These are phyloP conservation scores for Nicotiana tabacum DNA, from an alignment of 257 asterid genomes.

Conservation along the genomic window DNA sequence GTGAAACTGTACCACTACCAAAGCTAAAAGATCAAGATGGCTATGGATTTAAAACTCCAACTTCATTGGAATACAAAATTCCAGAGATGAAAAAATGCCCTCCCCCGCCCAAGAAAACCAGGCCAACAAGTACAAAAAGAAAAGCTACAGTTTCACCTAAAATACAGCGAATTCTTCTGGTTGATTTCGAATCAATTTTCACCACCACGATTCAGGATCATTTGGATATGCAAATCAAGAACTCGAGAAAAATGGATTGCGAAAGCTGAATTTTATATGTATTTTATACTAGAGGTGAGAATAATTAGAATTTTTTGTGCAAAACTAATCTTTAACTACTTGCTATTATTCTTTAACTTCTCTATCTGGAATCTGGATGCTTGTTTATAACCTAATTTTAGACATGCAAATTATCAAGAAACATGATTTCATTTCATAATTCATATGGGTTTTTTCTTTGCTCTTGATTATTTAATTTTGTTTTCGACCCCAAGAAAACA, in stretches of 20 bases:
- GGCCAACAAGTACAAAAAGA: neutral
- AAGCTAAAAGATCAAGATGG: neutral
- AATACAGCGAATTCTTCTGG: too few relatives aligned
- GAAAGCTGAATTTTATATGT: neutral
- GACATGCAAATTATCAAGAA: neutral
- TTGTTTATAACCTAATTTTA: neutral
- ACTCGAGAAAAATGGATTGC: neutral
- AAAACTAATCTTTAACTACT: neutral
- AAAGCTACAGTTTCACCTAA: neutral
- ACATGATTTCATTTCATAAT: neutral
- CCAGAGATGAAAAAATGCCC: neutral
- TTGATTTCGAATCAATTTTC: neutral
- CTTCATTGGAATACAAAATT: neutral
- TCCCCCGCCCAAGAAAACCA: neutral
- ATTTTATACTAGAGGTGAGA: neutral
- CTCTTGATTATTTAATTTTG: neutral
- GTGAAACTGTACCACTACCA: neutral
- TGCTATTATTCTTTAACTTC: neutral
- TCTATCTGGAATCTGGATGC: neutral
- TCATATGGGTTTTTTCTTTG: too few relatives aligned
- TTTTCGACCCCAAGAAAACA: too few relatives aligned
- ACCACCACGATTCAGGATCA: neutral
- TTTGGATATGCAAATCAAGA: neutral
- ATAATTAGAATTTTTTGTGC: neutral
- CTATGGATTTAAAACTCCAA: neutral